Conservation (phyloP, 2,329 filamentous ascomycete species). For the Huntiella savannae region DNA sequence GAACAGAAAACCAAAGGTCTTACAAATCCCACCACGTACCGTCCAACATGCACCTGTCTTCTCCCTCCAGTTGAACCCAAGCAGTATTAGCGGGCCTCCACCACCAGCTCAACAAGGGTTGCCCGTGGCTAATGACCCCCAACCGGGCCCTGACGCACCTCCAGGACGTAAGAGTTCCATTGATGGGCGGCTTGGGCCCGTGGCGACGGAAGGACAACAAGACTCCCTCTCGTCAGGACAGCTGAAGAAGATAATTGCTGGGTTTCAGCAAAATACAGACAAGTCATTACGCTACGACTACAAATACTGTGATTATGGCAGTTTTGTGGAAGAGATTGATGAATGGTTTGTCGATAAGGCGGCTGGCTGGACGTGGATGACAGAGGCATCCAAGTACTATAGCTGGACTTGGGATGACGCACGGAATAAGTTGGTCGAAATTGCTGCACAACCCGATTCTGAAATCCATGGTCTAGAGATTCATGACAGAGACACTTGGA, state of each 20-base stretch:
- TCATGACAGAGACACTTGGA: slow-evolving; percentile 35
- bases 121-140: not conserved
- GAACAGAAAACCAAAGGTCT: not conserved
- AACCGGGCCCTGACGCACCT: not conserved
- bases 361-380: slow-evolving; percentile 63
- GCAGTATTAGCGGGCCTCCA: not conserved
- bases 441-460: slow-evolving; percentile 18
- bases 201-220: slow-evolving; percentile 13
- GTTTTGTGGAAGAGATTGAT: slow-evolving; percentile 74
- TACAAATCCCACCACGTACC: not conserved
- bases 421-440: not conserved
- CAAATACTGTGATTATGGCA: slow-evolving; percentile 51
- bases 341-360: slow-evolving; percentile 95
- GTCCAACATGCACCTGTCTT: slow-evolving; percentile 4
- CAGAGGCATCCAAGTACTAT: slow-evolving; percentile 58
- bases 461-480: slow-evolving; percentile 10
- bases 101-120: not conserved
- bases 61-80: not conserved
- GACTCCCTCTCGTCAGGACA: slow-evolving; percentile 63
- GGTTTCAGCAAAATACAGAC: slow-evolving; percentile 46
- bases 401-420: slow-evolving; percentile 53
- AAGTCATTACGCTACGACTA: slow-evolving; percentile 63
- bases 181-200: slow-evolving; percentile 20
- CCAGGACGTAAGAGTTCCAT: slow-evolving; percentile 13
- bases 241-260: slow-evolving; percentile 51